Percentiles rank a stretch among this genome's conserved stretches.
phyloP scores from a whole-genome alignment of 495 filamentous ascomycete genomes.

The Opeltia flavorubescens region DNA sequence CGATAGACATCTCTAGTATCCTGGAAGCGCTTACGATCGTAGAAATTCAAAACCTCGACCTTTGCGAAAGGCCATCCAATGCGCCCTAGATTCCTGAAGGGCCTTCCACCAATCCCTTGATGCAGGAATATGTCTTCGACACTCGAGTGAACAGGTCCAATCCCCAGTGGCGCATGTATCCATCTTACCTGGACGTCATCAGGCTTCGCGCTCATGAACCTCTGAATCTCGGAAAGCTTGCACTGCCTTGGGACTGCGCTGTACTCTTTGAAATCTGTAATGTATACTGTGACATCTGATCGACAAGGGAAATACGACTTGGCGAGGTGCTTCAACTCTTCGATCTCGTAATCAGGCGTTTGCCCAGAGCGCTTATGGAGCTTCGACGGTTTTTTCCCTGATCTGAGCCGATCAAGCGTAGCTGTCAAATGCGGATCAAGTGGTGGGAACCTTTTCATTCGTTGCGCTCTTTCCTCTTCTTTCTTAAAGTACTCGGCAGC shows the following conservation, averaged over 20 bases:
- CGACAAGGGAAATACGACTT: neutral
- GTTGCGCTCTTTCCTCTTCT: neutral
- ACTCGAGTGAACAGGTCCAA: conserved; percentile 4
- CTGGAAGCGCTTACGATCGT: neutral
- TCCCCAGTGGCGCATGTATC: conserved; percentile 5
- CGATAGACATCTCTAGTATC: conserved; percentile 4
- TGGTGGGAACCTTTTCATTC: neutral
- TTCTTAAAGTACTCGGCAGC: neutral
- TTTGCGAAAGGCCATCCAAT: conserved; percentile 1
- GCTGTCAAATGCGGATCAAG: neutral
- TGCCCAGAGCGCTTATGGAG: too few relatives aligned
- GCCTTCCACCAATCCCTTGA: neutral
- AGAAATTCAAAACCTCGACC: conserved; percentile 4
- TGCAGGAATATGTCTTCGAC: conserved; percentile 6
- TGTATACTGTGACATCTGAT: neutral
- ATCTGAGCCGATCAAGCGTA: neutral
- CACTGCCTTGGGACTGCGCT: neutral
- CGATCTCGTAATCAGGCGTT: too few relatives aligned
- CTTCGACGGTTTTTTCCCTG: too few relatives aligned
- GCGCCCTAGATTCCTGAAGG: neutral
- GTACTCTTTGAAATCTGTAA: conserved; percentile 1
- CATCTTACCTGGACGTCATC: conserved; percentile 2
- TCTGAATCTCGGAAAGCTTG: neutral
- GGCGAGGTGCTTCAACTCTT: too few relatives aligned
- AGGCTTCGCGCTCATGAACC: neutral